These are phyloP conservation scores for Talaromyces sp. DNA, from an alignment of 2,329 filamentous ascomycete species.

Conservation along the genomic window DNA sequence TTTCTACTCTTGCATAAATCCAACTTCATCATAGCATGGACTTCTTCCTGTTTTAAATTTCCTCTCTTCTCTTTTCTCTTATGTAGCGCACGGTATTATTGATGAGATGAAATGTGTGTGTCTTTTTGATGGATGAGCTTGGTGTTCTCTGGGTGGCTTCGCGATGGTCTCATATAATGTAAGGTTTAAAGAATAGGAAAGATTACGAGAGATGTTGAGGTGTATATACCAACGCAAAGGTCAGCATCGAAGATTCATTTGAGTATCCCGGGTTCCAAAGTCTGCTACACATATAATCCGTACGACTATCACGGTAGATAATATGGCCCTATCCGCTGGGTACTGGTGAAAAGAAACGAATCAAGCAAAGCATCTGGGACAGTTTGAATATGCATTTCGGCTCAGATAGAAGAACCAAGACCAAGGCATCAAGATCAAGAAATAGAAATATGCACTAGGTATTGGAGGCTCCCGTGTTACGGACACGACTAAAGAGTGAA, in stretches of 20 bases:
- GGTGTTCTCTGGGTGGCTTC: neutral
- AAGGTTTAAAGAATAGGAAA: neutral
- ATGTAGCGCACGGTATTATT: neutral
- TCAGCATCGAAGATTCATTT: neutral
- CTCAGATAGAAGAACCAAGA: neutral
- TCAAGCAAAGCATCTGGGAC: neutral
- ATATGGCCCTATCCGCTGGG: neutral
- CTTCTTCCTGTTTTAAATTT: neutral
- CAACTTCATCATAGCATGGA: slow-evolving; percentile 11
- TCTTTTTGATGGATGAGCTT: neutral
- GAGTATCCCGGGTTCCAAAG: neutral
- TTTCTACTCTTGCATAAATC: slow-evolving; percentile 15
- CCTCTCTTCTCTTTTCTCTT: neutral
- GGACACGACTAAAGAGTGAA: neutral
- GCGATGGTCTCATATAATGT: neutral
- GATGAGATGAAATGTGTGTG: neutral
- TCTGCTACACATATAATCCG: neutral
- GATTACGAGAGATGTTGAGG: neutral
- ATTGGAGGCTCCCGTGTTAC: neutral
- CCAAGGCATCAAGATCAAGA: neutral
- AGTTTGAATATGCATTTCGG: neutral
- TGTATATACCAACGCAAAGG: neutral
- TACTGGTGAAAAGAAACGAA: neutral
- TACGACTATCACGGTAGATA: neutral
- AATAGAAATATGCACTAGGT: neutral